These are phyloP conservation scores for Daldinia bambusicola DNA, from an alignment of 495 filamentous ascomycete species.

Conservation along the genomic window DNA sequence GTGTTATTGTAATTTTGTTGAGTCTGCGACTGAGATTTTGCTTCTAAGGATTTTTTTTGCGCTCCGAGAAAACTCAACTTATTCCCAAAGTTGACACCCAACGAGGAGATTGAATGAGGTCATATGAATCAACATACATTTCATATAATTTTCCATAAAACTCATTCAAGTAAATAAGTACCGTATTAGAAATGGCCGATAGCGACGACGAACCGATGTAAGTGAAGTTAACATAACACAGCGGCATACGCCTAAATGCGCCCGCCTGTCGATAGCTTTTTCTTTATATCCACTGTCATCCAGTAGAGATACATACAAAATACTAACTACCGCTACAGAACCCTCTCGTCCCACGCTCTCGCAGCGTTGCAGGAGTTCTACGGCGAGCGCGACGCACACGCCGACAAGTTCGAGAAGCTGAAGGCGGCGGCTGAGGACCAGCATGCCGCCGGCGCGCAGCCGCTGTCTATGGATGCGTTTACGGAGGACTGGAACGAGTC, in stretches of 20 bases:
- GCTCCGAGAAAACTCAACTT: constrained; percentile 31
- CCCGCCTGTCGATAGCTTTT: no score
- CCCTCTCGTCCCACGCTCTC: constrained; percentile 68
- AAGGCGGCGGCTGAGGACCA: constrained; percentile 61
- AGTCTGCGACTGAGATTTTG: constrained; percentile 32
- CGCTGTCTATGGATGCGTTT: constrained; percentile 76
- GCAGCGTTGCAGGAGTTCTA: constrained; percentile 75
- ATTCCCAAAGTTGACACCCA: constrained; percentile 1
- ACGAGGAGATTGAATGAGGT: neutral
- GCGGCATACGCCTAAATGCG: no score
- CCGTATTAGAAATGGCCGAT: constrained; percentile 44
- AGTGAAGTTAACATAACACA: constrained; percentile 11
- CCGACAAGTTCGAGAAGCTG: constrained; percentile 70
- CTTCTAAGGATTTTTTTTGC: constrained; percentile 29
- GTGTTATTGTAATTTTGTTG: constrained; percentile 1
- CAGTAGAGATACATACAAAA: neutral
- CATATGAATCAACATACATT: neutral
- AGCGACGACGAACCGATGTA: constrained; percentile 58
- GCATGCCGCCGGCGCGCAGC: constrained; percentile 42
- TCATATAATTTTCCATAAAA: neutral
- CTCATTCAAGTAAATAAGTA: constrained; percentile 5
- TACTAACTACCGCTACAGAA: constrained; percentile 47
- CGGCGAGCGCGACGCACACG: constrained; percentile 69
- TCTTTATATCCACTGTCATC: no score
- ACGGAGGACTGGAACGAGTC: constrained; percentile 83